Evolutionary conservation across 1,284 basidiomycete genomes (phyloP).

Genomic region (Ceratobasidium sp.): DNA sequence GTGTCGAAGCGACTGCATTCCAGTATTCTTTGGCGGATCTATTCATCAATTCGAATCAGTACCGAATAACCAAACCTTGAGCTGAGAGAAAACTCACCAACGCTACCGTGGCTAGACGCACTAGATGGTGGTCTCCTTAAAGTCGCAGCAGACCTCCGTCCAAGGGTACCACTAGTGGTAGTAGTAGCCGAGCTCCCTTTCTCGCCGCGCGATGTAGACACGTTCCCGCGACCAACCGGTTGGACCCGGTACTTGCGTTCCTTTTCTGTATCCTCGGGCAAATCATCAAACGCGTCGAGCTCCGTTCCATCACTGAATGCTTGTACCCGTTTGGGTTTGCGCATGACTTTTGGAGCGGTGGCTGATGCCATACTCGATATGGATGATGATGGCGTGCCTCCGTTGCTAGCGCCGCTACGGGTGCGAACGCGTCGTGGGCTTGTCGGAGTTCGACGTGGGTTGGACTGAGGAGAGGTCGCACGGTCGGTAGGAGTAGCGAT

Average conservation of each 20-base stretch:
- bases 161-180: slow-evolving; percentile 39
- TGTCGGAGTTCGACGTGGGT: slow-evolving; percentile 58
- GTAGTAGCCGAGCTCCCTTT: slow-evolving; percentile 39
- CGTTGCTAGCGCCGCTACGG: slow-evolving; percentile 31
- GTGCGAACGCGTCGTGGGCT: slow-evolving; percentile 50
- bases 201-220: slow-evolving; percentile 16
- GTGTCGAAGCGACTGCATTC: slow-evolving; percentile 47
- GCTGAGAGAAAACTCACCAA: slow-evolving; percentile 52
- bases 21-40: slow-evolving; percentile 40
- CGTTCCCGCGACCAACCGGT: slow-evolving; percentile 51
- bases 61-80: not conserved
- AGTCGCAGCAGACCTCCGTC: slow-evolving; percentile 53
- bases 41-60: not conserved
- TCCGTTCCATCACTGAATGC: slow-evolving; percentile 92
- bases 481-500: slow-evolving; percentile 51
- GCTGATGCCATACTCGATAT: slow-evolving; percentile 48
- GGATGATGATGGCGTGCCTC: slow-evolving; percentile 50
- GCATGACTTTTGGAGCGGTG: slow-evolving; percentile 68
- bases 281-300: slow-evolving; percentile 87
- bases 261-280: slow-evolving; percentile 82
- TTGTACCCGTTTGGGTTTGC: slow-evolving; percentile 71
- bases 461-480: slow-evolving; percentile 59
- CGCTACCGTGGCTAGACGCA: slow-evolving; percentile 48
- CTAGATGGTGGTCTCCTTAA: slow-evolving; percentile 40
- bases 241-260: slow-evolving; percentile 72